A percentile compares a stretch with the other conserved stretches of the same genome.
phyloP scores from a whole-genome alignment of 208 protist genomes.

The Leishmania turanica region DNA sequence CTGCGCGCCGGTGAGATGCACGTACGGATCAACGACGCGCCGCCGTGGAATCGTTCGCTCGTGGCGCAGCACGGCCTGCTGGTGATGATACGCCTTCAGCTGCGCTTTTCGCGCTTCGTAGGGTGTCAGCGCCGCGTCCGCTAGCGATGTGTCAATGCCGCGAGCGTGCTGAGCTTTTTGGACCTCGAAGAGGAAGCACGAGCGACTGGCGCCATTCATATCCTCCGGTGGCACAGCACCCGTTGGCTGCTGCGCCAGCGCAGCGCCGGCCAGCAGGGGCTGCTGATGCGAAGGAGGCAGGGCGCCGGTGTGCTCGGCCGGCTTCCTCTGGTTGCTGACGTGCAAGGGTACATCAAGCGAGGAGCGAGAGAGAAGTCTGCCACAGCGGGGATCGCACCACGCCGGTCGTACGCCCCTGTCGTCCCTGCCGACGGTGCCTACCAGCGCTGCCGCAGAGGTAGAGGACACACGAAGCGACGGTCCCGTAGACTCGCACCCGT shows the following conservation, averaged over 20 bases:
- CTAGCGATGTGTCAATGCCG: conserved; percentile 4
- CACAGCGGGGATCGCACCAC: conserved; percentile 24
- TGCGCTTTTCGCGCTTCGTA: conserved; percentile 17
- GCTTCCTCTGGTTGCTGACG: conserved; percentile 46
- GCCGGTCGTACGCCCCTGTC: conserved; percentile 12
- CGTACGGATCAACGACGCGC: conserved; percentile 55
- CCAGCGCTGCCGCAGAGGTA: conserved; percentile 27
- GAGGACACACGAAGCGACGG: conserved; percentile 10
- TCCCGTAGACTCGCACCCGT: conserved; percentile 5
- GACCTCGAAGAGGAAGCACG: conserved; percentile 51
- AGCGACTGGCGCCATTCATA: conserved; percentile 20
- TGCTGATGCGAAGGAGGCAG: conserved; percentile 12
- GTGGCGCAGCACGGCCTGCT: conserved; percentile 66
- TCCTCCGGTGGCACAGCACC: conserved; percentile 1
- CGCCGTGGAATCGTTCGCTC: conserved; percentile 70
- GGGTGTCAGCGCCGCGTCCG: conserved; percentile 13
- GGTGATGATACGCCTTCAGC: conserved; percentile 35
- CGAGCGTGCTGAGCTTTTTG: conserved; percentile 41
- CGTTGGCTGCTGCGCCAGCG: conserved; percentile 13
- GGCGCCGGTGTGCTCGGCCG: conserved; percentile 40
- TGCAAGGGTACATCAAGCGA: conserved; percentile 37
- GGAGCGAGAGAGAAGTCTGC: conserved; percentile 28
- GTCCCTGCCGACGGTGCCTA: conserved; percentile 5
- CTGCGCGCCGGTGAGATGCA: conserved; percentile 63
- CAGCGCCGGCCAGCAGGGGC: conserved; percentile 3